phyloP scores from a whole-genome alignment of 352 stramenopile species.

The Globisporangium cystogenes region DNA sequence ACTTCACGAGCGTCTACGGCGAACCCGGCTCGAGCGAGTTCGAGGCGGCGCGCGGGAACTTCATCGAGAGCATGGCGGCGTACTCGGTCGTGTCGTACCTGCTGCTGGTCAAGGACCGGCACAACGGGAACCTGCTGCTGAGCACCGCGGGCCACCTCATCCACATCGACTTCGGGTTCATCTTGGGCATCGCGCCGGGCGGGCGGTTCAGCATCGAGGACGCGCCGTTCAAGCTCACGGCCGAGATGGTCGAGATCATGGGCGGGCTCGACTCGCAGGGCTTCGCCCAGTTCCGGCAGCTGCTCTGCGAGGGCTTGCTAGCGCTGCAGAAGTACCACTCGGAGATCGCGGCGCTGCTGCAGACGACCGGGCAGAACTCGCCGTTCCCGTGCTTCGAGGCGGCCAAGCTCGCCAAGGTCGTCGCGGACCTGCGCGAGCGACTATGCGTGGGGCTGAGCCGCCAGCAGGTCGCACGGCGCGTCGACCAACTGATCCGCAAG shows the following conservation, averaged over 20 bases:
- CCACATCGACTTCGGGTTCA: constrained; percentile 99
- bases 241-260: constrained; percentile 97
- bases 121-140: constrained; percentile 99
- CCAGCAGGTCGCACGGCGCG: constrained; percentile 58
- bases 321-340: constrained; percentile 91
- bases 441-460: constrained; percentile 68
- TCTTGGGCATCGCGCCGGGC: constrained; percentile 96
- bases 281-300: constrained; percentile 89
- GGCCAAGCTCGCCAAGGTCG: constrained; percentile 46
- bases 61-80: constrained; percentile 93
- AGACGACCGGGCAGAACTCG: constrained; percentile 93
- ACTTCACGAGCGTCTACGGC: constrained; percentile 79
- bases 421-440: constrained; percentile 57
- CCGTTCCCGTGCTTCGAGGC: constrained; percentile 94
- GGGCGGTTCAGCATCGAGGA: constrained; percentile 97
- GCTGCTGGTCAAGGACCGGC: constrained; percentile 96
- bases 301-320: constrained; percentile 92
- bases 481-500: constrained; percentile 79
- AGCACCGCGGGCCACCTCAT: constrained; percentile 94
- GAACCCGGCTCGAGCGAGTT: constrained; percentile 33
- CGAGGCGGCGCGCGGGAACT: constrained; percentile 85
- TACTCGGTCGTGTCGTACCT: constrained; percentile 98
- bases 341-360: constrained; percentile 92
- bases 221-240: constrained; percentile 98
- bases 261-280: constrained; percentile 81